Conservation (phyloP, 2,329 filamentous ascomycete genomes). For the Sclerotinia subarctica region DNA sequence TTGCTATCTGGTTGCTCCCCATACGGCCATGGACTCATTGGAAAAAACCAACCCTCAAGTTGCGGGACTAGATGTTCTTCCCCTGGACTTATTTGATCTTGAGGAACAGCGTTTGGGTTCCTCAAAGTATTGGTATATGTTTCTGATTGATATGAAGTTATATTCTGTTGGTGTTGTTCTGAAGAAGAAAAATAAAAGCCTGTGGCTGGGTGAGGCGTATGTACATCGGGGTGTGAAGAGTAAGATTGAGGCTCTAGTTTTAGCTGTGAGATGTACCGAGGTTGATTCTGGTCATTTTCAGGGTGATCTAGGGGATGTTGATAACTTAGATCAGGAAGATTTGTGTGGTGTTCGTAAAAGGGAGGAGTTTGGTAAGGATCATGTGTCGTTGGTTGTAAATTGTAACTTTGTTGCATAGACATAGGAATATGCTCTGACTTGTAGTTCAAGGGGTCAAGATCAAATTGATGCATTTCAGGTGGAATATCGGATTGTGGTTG, state of each 20-base stretch:
- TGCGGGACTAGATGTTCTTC: background rate
- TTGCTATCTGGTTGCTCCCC: background rate
- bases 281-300: background rate
- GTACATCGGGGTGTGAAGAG: background rate
- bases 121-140: background rate
- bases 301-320: background rate
- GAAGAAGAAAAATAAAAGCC: background rate
- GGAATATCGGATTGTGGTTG: background rate
- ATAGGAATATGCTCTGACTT: background rate
- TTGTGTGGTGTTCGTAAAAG: background rate
- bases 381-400: background rate
- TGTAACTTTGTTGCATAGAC: background rate
- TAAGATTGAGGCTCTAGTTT: background rate
- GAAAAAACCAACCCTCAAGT: slow-evolving; percentile 1
- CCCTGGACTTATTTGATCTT: background rate
- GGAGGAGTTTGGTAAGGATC: background rate
- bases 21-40: slow-evolving; percentile 1
- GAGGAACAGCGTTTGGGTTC: background rate
- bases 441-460: background rate
- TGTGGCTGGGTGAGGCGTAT: background rate
- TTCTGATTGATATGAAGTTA: background rate
- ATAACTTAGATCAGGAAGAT: background rate
- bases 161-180: background rate
- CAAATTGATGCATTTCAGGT: background rate
- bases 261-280: background rate